Evolutionary conservation across 352 stramenopile genomes (phyloP).

Genomic region (Achlya hypogyna): DNA sequence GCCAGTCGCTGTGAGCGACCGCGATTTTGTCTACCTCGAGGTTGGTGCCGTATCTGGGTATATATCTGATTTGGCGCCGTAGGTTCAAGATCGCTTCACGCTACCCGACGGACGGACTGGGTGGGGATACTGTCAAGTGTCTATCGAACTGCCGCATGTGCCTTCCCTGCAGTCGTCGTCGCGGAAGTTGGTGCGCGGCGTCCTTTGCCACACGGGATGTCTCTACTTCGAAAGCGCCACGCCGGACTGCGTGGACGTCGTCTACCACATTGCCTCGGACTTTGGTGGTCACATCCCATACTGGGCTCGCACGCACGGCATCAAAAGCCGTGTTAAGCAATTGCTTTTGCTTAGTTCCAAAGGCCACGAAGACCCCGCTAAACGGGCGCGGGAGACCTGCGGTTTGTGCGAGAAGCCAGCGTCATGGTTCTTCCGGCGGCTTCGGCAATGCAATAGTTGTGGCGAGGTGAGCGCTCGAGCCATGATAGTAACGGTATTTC

Average conservation of each 20-base stretch:
- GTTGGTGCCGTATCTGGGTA: not conserved
- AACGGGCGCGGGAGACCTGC: not conserved
- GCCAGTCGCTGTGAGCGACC: not conserved
- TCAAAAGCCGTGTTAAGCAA: not conserved
- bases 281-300: not conserved
- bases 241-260: conserved; percentile 4
- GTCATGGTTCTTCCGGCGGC: not conserved
- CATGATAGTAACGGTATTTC: not conserved
- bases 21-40: not conserved
- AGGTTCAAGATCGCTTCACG: conserved; percentile 2
- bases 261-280: conserved; percentile 5
- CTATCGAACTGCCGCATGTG: not conserved
- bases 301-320: not conserved
- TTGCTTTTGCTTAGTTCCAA: not conserved
- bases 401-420: not conserved
- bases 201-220: conserved; percentile 10
- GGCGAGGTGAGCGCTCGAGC: not conserved
- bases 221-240: not conserved
- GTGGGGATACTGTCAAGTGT: conserved; percentile 14
- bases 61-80: not conserved
- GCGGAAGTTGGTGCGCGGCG: conserved; percentile 6
- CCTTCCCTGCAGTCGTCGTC: not conserved
- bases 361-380: not conserved
- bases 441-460: not conserved
- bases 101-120: conserved; percentile 4